A percentile compares a stretch with the other conserved stretches of the same genome.
Conservation (phyloP, 768 basidiomycete species). For the Podaxis sp. region DNA sequence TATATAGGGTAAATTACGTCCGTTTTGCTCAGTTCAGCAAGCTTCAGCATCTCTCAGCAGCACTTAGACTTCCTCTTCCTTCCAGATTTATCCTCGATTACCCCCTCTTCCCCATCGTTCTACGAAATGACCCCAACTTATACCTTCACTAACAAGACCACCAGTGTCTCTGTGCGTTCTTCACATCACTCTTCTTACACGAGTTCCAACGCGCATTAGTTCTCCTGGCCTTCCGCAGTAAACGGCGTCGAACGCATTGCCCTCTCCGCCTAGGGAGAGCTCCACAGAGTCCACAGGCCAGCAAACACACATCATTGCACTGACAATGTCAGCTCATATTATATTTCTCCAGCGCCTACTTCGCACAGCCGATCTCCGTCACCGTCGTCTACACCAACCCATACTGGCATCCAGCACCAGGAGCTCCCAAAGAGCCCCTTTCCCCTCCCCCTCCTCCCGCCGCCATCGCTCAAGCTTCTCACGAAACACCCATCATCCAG, state of each 20-base stretch:
- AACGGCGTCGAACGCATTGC: conserved; percentile 66
- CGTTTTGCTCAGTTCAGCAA: no score
- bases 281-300: conserved; percentile 72
- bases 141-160: conserved; percentile 41
- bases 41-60: no score
- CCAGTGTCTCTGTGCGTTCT: conserved; percentile 25
- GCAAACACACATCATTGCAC: neutral
- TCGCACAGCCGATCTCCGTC: no score
- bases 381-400: no score
- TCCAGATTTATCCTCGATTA: neutral
- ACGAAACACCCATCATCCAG: no score
- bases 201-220: conserved; percentile 24
- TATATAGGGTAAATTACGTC: neutral
- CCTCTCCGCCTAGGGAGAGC: conserved; percentile 63
- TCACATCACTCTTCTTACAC: neutral
- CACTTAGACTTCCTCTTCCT: no score
- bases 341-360: no score
- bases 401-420: no score
- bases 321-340: neutral
- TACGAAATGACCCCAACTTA: conserved; percentile 26
- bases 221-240: conserved; percentile 45
- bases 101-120: no score
- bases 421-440: no score
- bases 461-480: no score
- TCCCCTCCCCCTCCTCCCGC: no score